Evolutionary conservation across 129 eudicot genomes (phyloP), one percentile per base, ranked within the genome.

Genomic region (Mikania micrantha): DNA sequence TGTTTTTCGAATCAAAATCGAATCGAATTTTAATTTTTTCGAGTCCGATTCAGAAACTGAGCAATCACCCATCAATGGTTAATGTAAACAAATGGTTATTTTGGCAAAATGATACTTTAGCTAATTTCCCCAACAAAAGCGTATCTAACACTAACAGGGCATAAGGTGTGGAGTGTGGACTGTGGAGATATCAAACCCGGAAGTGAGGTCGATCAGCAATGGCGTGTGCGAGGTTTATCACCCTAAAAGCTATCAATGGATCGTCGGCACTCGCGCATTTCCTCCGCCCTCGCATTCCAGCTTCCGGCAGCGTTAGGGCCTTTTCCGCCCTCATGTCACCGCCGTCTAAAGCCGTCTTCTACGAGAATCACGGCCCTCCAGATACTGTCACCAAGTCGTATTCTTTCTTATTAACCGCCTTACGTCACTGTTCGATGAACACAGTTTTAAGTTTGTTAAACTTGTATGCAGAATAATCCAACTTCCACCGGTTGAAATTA

Each of bases 311-410:
- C 41, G 42, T 80, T 44, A 75, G 88, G 74, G 81, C 87, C 29
- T 83, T 70, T 67, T 83, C 89, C 32, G 47, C 88, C 66, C 38
- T 79, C 72, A 70, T 83, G 89, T 88, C 96, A 2, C 96, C 96
- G 40, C 85, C 92, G 5, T 88, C 96, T 31, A 74, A 52, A 24
- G 92, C 92, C 2, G 71, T 88, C 67, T 69, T 83, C 45, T 85
- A 88, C 76, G 74, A 85, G 29, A 73, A 71, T 2, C 87, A 85
- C 53, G 96, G 96, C 39, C 83, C 96, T 42, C 96, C 96, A 15
- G 96, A 88, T 39, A 13, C 79, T 24, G 87, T 88, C 47, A 85
- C 91, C 36, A 88, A 77, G 95, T 87, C 67, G 42, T 48, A 24
- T 25, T 53, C 63, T 4, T 25, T 64, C 67, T 2, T 42, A 21